These are phyloP conservation scores for Mucor indicus DNA, from an alignment of 371 early-diverging fungal genomes.

Conservation along the genomic window DNA sequence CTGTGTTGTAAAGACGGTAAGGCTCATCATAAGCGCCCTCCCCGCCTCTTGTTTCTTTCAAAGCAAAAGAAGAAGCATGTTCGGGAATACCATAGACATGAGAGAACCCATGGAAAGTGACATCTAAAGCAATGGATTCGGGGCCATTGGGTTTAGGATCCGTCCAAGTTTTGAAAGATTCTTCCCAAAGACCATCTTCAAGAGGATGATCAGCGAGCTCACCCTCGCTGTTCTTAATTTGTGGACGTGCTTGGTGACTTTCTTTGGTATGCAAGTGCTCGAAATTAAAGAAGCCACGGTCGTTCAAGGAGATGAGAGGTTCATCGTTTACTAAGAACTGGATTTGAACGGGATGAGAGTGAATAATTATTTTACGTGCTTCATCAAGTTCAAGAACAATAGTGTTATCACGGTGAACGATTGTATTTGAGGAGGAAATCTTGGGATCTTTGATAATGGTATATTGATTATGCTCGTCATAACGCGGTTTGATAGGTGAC, in stretches of 20 bases:
- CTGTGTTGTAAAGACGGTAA: constrained; percentile 96
- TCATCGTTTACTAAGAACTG: constrained; percentile 62
- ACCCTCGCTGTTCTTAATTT: constrained; percentile 37
- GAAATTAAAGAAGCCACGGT: constrained; percentile 79
- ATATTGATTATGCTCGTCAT: constrained; percentile 63
- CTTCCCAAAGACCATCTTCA: constrained; percentile 80
- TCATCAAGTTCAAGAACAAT: constrained; percentile 24
- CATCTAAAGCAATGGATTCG: constrained; percentile 88
- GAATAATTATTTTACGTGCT: constrained; percentile 46
- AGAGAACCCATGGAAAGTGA: constrained; percentile 81
- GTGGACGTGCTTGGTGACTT: constrained; percentile 39
- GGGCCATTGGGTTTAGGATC: constrained; percentile 92
- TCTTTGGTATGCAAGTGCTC: constrained; percentile 79
- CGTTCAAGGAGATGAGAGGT: constrained; percentile 75
- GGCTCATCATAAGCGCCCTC: constrained; percentile 83
- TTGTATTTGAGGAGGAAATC: neutral
- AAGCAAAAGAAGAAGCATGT: constrained; percentile 82
- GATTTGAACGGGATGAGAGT: constrained; percentile 61
- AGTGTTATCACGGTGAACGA: constrained; percentile 10
- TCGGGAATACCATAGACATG: constrained; percentile 97
- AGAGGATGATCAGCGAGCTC: constrained; percentile 29
- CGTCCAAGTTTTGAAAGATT: constrained; percentile 80
- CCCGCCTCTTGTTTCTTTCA: constrained; percentile 82
- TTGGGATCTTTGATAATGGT: constrained; percentile 52
- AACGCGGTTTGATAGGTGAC: constrained; percentile 64